Evolutionary conservation across 1,284 basidiomycete species (phyloP), one percentile per base, ranked within the genome.

Genomic region (Cryptococcus wingfieldii): DNA sequence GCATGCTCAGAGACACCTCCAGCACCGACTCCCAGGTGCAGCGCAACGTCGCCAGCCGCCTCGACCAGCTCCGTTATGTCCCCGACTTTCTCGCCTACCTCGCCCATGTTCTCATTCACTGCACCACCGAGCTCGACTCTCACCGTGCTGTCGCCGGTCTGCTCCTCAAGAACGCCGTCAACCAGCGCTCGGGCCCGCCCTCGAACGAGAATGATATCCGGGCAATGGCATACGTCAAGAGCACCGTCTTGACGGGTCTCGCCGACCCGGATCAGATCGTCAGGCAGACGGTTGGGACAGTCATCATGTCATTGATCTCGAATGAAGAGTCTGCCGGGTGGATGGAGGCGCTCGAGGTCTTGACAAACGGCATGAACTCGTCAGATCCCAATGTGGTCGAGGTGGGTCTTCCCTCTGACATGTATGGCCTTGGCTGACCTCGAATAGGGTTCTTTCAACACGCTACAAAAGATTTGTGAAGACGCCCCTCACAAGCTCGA

Each of bases 21-120:
- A 72, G 70, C 31, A 65, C 69, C 2, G 72, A 79, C 54, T 72
- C 75, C 16, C 66, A 67, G 25, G 72, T 78, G 5, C 79, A 79
- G 63, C 67, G 70, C 55, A 68, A 70, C 31, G 76, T 79, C 47
- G 66, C 77, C 13, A 60, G 94, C 90, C 92, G 91, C 83, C 83
- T 95, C 59, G 90, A 90, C 73, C 84, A 82, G 65, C 93, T 94
- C 77, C 89, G 89, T 74, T 85, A 85, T 69, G 85, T 87, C 58
- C 89, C 92, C 53, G 91, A 95, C 77, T 98, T 98, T 77, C 88
- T 95, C 62, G 93, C 89, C 63, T 98, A 99, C 83, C 86, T 98
- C 59, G 89, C 89, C 45, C 91, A 95, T 76, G 92, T 98, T 78
- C 84, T 96, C 61, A 86, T 89, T 50, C 82, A 83, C 47, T 67